Conservation (phyloP, 805 yeast species). For the Candida dendrica region DNA sequence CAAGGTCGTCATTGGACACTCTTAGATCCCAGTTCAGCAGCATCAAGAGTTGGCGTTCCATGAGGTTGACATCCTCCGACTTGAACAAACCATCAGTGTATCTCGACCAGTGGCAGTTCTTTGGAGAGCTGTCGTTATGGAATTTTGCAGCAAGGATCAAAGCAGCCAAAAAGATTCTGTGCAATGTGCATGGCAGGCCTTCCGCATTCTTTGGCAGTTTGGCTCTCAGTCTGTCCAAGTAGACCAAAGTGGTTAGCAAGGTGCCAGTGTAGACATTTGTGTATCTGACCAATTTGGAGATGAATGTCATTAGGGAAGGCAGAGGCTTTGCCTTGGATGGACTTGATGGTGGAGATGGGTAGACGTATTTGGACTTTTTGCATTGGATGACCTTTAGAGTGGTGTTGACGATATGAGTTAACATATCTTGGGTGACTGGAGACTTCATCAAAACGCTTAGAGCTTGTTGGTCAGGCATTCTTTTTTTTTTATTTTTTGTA, state of each 20-base stretch:
- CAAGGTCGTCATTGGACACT: conserved; percentile 64
- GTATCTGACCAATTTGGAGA: conserved; percentile 61
- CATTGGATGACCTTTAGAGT: conserved; percentile 50
- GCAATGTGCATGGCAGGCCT: conserved; percentile 91
- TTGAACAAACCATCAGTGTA: conserved; percentile 83
- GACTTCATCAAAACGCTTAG: conserved; percentile 45
- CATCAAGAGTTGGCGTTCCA: conserved; percentile 81
- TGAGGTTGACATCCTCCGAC: conserved; percentile 76
- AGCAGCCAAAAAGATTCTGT: conserved; percentile 85
- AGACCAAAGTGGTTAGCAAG: conserved; percentile 85
- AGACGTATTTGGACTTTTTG: conserved; percentile 20
- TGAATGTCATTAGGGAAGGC: conserved; percentile 50
- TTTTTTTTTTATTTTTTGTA: too few relatives aligned
- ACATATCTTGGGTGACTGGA: conserved; percentile 53
- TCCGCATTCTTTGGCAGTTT: conserved; percentile 80
- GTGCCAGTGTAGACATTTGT: conserved; percentile 95
- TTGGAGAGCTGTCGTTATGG: conserved; percentile 88
- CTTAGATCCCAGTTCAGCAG: conserved; percentile 82
- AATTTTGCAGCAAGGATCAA: conserved; percentile 88
- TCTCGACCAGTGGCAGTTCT: conserved; percentile 93
- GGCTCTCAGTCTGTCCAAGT: conserved; percentile 67
- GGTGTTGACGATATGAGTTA: conserved; percentile 48
- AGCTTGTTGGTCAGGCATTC: conserved; percentile 43
- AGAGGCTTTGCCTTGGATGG: background rate
- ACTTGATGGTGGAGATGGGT: conserved; percentile 37